A percentile compares a stretch with the other conserved stretches of the same genome.
phyloP scores from a whole-genome alignment of 176 grass and related monocot genomes.

The Aegilops speltoides region DNA sequence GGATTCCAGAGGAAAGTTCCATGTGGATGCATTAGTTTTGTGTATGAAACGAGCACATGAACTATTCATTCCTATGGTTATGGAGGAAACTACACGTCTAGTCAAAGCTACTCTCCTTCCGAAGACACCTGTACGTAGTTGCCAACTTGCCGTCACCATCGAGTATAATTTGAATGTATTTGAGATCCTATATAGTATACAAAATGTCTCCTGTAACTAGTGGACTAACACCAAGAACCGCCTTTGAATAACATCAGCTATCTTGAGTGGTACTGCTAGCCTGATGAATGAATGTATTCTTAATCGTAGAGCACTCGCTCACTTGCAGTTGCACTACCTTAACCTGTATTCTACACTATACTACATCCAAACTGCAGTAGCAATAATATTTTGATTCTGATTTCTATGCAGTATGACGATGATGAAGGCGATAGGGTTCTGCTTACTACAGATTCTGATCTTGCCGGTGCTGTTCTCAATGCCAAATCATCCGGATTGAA shows the following conservation, averaged over 20 bases:
- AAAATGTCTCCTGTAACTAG: not conserved
- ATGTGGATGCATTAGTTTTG: no score
- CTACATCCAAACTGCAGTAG: not conserved
- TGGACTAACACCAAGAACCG: not conserved
- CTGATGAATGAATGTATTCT: not conserved
- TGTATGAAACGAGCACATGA: no score
- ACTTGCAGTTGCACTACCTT: not conserved
- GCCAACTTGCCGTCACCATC: not conserved
- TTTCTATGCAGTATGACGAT: slow-evolving; percentile 78
- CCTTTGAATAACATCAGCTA: not conserved
- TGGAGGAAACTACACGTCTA: no score
- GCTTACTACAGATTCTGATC: slow-evolving; percentile 75
- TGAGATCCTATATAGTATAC: not conserved
- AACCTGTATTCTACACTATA: not conserved
- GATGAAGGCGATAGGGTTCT: slow-evolving; percentile 90
- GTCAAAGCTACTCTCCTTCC: not conserved
- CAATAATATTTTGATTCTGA: slow-evolving; percentile 17
- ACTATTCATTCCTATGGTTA: no score
- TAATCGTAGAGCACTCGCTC: not conserved
- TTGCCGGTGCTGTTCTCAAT: slow-evolving; percentile 60
- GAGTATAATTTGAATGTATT: not conserved
- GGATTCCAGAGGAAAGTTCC: no score
- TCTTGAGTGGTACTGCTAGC: not conserved
- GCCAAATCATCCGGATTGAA: slow-evolving; percentile 76
- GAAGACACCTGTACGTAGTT: not conserved